Conservation (phyloP, 768 basidiomycete species). For the Collybia mongolica region DNA sequence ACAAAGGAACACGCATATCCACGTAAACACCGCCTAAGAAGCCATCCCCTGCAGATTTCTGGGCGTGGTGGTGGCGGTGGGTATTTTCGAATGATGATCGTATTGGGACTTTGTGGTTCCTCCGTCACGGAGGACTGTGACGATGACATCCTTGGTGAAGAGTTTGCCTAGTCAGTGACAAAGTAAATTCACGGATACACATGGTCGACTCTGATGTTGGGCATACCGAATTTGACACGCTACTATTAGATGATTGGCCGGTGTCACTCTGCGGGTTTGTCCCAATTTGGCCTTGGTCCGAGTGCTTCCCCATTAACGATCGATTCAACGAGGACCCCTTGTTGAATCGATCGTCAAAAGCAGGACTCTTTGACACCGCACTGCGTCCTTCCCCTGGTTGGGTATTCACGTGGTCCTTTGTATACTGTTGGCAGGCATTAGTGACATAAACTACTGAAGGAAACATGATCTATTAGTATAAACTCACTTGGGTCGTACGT, state of each 20-base stretch:
- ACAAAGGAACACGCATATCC: slow-evolving; percentile 17
- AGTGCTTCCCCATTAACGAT: neutral
- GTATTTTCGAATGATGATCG: neutral
- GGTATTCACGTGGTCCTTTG: too few species aligned
- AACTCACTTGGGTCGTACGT: too few species aligned
- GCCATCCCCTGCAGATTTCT: slow-evolving; percentile 12
- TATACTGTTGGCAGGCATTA: too few species aligned
- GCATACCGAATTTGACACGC: slow-evolving; percentile 3
- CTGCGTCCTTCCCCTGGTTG: neutral
- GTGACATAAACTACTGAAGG: too few species aligned
- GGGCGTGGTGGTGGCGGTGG: slow-evolving; percentile 5
- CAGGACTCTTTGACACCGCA: neutral
- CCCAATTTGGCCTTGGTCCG: neutral
- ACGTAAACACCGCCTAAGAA: slow-evolving; percentile 17
- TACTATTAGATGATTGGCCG: slow-evolving; percentile 10
- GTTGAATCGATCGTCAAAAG: neutral
- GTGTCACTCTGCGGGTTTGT: neutral
- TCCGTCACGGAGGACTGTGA: slow-evolving; percentile 8
- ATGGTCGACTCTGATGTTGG: neutral
- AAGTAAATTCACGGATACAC: neutral
- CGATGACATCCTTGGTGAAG: slow-evolving; percentile 4
- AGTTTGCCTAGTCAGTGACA: neutral
- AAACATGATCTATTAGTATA: too few species aligned
- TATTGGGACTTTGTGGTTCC: neutral
- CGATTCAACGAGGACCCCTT: neutral